Percentiles rank a stretch among this genome's conserved stretches.
phyloP scores from a whole-genome alignment of 495 filamentous ascomycete genomes.

The Penicillium maclennaniae region DNA sequence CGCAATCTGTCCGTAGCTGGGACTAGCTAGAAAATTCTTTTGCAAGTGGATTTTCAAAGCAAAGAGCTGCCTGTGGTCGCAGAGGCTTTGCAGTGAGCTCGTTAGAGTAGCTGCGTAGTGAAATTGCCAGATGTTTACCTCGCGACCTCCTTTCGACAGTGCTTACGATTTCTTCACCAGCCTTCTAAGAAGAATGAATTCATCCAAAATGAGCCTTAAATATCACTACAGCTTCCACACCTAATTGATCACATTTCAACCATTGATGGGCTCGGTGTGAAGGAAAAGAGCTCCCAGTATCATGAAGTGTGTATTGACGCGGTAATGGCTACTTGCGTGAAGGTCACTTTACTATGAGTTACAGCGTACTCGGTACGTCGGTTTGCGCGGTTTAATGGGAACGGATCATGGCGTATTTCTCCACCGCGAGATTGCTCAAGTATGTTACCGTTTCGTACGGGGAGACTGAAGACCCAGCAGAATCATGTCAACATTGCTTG shows the following conservation, averaged over 20 bases:
- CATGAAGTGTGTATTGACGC: slow-evolving; percentile 1
- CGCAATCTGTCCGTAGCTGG: slow-evolving; percentile 1
- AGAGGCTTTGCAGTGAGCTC: background rate
- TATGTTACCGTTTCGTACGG: slow-evolving; percentile 16
- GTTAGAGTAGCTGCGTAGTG: background rate
- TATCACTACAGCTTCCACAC: background rate
- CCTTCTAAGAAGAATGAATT: background rate
- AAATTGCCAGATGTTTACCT: background rate
- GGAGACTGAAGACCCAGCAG: background rate
- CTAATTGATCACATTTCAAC: background rate
- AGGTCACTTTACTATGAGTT: slow-evolving; percentile 15
- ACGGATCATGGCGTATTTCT: slow-evolving; percentile 16
- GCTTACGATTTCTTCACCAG: background rate
- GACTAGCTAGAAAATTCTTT: background rate
- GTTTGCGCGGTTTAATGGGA: slow-evolving; percentile 21
- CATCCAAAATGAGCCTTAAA: background rate
- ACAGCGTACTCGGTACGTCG: slow-evolving; percentile 21
- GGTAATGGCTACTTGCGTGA: slow-evolving; percentile 14
- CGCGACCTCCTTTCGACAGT: background rate
- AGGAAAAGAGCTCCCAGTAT: background rate
- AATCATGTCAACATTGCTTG: background rate
- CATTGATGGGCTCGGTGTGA: background rate
- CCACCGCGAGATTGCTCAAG: slow-evolving; percentile 17
- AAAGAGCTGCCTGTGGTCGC: background rate
- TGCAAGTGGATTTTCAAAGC: background rate